Percentiles rank a stretch among this genome's conserved stretches.
Evolutionary conservation across 192 early-diverging fungal species (phyloP).

Genomic region (Coemansia sp.): DNA sequence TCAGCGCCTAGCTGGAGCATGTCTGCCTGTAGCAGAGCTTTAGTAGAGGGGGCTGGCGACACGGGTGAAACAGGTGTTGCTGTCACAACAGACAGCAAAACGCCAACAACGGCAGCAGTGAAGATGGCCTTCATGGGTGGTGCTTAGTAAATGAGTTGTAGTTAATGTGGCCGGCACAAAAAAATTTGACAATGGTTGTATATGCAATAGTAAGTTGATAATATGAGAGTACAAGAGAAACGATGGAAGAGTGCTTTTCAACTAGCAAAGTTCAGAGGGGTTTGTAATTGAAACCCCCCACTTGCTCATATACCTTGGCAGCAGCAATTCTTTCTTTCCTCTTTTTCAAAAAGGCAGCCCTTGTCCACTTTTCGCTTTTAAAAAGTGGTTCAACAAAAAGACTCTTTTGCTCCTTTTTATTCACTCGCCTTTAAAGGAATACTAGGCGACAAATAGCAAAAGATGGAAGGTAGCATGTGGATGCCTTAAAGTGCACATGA

Average conservation of each 20-base stretch:
- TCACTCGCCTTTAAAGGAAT: neutral
- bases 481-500: neutral
- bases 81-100: neutral
- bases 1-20: constrained; percentile 9
- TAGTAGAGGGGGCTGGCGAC: neutral
- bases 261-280: neutral
- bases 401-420: neutral
- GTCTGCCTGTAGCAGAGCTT: neutral
- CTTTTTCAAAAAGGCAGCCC: neutral
- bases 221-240: neutral
- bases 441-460: neutral
- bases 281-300: neutral
- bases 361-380: neutral
- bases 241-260: neutral
- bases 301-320: neutral
- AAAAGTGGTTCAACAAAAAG: neutral
- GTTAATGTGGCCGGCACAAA: constrained; percentile 21
- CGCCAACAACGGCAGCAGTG: neutral
- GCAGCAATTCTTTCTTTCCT: neutral
- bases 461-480: neutral
- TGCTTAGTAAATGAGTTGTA: neutral
- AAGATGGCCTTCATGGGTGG: constrained; percentile 11
- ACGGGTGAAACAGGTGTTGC: constrained; percentile 3
- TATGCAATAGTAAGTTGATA: constrained; percentile 1
- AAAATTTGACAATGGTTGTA: neutral